These are phyloP conservation scores for Plantago major DNA, from an alignment of 257 asterid genomes.

Conservation along the genomic window DNA sequence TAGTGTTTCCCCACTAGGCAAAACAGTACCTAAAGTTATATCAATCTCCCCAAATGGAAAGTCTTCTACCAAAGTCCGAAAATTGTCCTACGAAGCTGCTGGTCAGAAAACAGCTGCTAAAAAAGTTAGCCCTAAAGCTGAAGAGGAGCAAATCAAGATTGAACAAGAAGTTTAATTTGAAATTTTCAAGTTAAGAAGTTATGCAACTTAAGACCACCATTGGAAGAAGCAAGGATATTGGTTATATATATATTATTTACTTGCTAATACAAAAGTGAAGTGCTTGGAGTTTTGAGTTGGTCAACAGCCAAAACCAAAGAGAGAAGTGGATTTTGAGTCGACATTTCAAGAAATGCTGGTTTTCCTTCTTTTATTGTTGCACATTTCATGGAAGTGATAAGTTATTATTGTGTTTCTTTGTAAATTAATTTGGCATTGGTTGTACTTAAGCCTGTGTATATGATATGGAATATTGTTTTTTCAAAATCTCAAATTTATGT, in stretches of 20 bases:
- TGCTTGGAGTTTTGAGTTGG: constrained; percentile 1
- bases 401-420: constrained; percentile 17
- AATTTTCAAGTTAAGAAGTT: constrained; percentile 9
- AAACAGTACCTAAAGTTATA: constrained; percentile 36
- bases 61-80: constrained; percentile 39
- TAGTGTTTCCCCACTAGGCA: constrained; percentile 28
- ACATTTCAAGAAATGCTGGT: constrained; percentile 11
- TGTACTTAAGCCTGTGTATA: constrained; percentile 13
- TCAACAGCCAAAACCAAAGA: neutral
- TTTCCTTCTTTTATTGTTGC: constrained; percentile 24
- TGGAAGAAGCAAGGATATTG: constrained; percentile 8
- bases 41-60: constrained; percentile 52
- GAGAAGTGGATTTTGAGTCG: neutral
- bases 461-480: constrained; percentile 26
- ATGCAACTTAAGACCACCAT: constrained; percentile 2
- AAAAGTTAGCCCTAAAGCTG: constrained; percentile 34
- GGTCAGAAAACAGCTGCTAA: constrained; percentile 29
- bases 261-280: constrained; percentile 6
- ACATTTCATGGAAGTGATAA: constrained; percentile 19
- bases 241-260: neutral
- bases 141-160: constrained; percentile 27
- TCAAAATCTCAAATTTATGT: neutral
- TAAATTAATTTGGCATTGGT: constrained; percentile 19
- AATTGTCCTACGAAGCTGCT: constrained; percentile 39
- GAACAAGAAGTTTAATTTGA: constrained; percentile 22